Percentiles rank a stretch among this genome's conserved stretches.
These are phyloP conservation scores for Populus simonii DNA, from an alignment of 345 rosid genomes.

Conservation along the genomic window DNA sequence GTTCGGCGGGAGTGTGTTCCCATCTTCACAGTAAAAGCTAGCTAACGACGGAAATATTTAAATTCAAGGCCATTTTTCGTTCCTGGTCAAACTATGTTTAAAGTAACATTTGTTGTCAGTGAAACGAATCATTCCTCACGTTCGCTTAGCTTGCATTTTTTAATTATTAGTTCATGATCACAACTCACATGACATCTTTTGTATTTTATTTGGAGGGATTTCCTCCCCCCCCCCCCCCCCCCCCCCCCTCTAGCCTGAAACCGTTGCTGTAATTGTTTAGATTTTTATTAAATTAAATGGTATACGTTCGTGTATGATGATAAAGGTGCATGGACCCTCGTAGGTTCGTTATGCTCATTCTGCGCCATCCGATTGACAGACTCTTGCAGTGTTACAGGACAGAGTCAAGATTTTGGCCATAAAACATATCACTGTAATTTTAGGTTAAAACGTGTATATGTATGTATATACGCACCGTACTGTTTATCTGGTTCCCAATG, in stretches of 20 bases:
- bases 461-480: too few species aligned
- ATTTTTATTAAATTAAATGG: not conserved
- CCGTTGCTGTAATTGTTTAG: constrained; percentile 15
- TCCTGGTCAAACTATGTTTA: constrained; percentile 24
- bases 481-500: too few species aligned
- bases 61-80: not conserved
- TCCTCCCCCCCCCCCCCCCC: not conserved
- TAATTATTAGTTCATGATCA: constrained; percentile 28
- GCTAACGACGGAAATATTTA: not conserved
- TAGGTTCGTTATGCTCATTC: not conserved
- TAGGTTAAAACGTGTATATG: not conserved
- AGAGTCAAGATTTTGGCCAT: not conserved
- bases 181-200: constrained; percentile 25
- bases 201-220: not conserved
- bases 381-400: not conserved
- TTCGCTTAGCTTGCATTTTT: constrained; percentile 18
- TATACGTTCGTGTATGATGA: not conserved
- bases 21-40: not conserved
- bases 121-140: constrained; percentile 43
- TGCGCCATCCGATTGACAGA: not conserved
- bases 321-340: not conserved
- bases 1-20: constrained; percentile 25
- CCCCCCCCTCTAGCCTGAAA: not conserved
- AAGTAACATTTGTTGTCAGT: constrained; percentile 13
- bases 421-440: not conserved